These are phyloP conservation scores for Phytopythium delawarense DNA, from an alignment of 352 stramenopile genomes.

Conservation along the genomic window DNA sequence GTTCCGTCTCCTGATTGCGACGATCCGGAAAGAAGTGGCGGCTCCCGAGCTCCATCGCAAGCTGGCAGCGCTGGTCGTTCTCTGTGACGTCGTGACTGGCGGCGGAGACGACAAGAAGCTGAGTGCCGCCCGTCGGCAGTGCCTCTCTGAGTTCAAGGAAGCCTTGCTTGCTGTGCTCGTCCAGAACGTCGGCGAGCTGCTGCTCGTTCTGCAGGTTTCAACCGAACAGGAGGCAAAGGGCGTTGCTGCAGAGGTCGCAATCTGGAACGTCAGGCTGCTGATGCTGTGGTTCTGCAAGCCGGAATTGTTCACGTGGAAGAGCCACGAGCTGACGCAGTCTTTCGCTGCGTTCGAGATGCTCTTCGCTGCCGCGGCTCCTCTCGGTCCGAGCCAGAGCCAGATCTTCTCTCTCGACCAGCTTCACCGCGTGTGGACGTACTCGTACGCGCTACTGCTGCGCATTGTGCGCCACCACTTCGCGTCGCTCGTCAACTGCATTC, in stretches of 20 bases:
- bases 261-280: constrained; percentile 61
- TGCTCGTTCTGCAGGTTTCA: constrained; percentile 11
- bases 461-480: constrained; percentile 75
- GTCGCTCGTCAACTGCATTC: constrained; percentile 58
- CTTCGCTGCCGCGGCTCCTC: constrained; percentile 23
- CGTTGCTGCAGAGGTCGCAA: constrained; percentile 15
- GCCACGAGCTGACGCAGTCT: constrained; percentile 59
- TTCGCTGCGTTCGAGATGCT: constrained; percentile 69
- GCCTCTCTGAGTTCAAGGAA: constrained; percentile 52
- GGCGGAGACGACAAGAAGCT: constrained; percentile 56
- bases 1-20: constrained; percentile 57
- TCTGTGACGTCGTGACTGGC: constrained; percentile 41
- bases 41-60: constrained; percentile 33
- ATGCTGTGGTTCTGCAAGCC: constrained; percentile 70
- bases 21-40: constrained; percentile 48
- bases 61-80: constrained; percentile 42
- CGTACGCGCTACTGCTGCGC: constrained; percentile 73
- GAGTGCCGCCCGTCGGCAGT: constrained; percentile 34
- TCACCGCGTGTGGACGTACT: constrained; percentile 73
- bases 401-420: constrained; percentile 30
- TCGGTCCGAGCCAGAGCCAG: constrained; percentile 8
- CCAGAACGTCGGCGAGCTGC: constrained; percentile 36
- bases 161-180: constrained; percentile 39
- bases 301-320: constrained; percentile 79
- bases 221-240: not conserved